phyloP scores from a whole-genome alignment of 352 stramenopile species.

The Phytopythium boreale region DNA sequence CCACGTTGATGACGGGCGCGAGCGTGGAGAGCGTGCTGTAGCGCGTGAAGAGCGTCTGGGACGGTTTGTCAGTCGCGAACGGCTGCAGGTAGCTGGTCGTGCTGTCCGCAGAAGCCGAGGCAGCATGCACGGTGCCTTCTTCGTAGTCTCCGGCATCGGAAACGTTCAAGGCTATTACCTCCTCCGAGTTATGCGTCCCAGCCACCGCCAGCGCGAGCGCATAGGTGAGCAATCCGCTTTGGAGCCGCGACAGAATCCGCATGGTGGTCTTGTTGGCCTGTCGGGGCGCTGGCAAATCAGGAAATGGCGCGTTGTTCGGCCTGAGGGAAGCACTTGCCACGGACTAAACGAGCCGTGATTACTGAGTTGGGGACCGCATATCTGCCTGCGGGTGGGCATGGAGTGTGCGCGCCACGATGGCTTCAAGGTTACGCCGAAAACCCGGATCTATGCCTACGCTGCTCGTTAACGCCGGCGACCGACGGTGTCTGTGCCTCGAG shows the following conservation, averaged over 20 bases:
- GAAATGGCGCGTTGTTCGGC: neutral
- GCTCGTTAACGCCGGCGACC: neutral
- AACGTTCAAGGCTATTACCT: neutral
- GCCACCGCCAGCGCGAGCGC: neutral
- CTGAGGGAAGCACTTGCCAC: neutral
- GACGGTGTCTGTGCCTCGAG: neutral
- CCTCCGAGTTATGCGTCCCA: neutral
- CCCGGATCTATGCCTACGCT: neutral
- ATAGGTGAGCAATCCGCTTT: neutral
- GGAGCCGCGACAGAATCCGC: neutral
- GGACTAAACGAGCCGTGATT: neutral
- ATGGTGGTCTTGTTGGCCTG: neutral
- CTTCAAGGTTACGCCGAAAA: neutral
- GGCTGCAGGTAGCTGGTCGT: conserved; percentile 25
- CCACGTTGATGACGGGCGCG: conserved; percentile 60
- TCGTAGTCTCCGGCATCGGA: neutral
- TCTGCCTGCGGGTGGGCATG: neutral
- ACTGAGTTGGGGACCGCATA: neutral
- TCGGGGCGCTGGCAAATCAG: neutral
- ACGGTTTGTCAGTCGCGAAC: conserved; percentile 36
- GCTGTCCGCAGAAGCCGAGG: conserved; percentile 25
- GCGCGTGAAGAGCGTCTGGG: conserved; percentile 38
- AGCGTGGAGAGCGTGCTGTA: conserved; percentile 43
- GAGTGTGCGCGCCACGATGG: neutral
- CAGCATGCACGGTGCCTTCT: conserved; percentile 9